phyloP scores from a whole-genome alignment of 2,329 filamentous ascomycete species.

The Aspergillus cejpii region DNA sequence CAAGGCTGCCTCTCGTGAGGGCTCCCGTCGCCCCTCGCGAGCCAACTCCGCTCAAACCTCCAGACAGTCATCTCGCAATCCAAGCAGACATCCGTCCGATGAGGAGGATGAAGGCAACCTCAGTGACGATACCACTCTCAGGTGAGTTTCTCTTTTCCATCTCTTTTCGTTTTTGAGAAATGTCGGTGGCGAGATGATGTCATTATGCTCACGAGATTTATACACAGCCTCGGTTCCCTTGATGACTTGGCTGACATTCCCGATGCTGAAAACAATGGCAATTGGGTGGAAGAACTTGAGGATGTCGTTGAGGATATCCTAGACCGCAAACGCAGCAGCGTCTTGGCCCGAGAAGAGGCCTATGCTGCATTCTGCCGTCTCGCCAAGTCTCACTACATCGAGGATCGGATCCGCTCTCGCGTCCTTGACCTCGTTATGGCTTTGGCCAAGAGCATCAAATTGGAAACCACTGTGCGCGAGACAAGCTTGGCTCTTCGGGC shows the following conservation, averaged over 20 bases:
- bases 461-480: slow-evolving; percentile 62
- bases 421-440: slow-evolving; percentile 57
- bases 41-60: slow-evolving; percentile 48
- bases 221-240: slow-evolving; percentile 54
- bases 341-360: slow-evolving; percentile 60
- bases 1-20: slow-evolving; percentile 52
- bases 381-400: slow-evolving; percentile 61
- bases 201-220: slow-evolving; percentile 12
- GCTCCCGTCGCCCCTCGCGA: slow-evolving; percentile 49
- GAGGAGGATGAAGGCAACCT: slow-evolving; percentile 52
- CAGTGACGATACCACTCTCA: slow-evolving; percentile 55
- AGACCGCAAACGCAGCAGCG: slow-evolving; percentile 71
- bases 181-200: slow-evolving; percentile 35
- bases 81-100: slow-evolving; percentile 52
- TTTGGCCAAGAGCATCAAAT: slow-evolving; percentile 64
- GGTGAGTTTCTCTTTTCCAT: slow-evolving; percentile 37
- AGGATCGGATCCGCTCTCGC: slow-evolving; percentile 54
- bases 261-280: slow-evolving; percentile 48
- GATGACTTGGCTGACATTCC: slow-evolving; percentile 55
- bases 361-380: slow-evolving; percentile 58
- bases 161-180: slow-evolving; percentile 2
- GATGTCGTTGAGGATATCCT: slow-evolving; percentile 65
- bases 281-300: slow-evolving; percentile 57
- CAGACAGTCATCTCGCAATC: slow-evolving; percentile 48
- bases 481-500: slow-evolving; percentile 64